phyloP scores from a whole-genome alignment of 1,284 basidiomycete genomes.

The Puccinia polysora region DNA sequence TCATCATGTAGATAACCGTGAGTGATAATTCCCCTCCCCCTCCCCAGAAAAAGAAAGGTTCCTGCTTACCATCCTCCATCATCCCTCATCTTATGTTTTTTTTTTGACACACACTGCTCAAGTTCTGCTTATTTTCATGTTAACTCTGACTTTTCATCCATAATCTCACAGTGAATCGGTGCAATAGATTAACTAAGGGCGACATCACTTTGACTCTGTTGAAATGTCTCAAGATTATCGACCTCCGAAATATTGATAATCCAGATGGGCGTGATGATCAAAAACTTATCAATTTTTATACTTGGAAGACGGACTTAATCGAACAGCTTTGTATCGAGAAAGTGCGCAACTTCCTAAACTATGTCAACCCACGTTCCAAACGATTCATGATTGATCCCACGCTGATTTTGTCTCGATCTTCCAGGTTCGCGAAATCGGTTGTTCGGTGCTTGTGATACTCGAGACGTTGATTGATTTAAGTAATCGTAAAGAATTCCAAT shows the following conservation, averaged over 20 bases:
- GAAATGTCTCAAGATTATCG: background rate
- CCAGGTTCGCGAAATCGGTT: background rate
- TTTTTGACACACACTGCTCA: too few relatives aligned
- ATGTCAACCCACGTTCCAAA: too few relatives aligned
- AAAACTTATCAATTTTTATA: background rate
- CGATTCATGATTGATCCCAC: too few relatives aligned
- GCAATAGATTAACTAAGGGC: constrained; percentile 15
- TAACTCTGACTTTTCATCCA: background rate
- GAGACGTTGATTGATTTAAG: constrained; percentile 14
- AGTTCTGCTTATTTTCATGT: too few relatives aligned
- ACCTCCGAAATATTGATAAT: constrained; percentile 1
- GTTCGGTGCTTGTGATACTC: constrained; percentile 7
- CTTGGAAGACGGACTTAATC: constrained; percentile 19
- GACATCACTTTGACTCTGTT: constrained; percentile 8
- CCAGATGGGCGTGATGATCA: background rate
- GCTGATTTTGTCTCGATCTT: too few relatives aligned
- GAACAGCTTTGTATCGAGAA: constrained; percentile 18
- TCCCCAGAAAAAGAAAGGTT: too few relatives aligned
- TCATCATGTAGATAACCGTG: too few relatives aligned
- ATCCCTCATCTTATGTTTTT: too few relatives aligned
- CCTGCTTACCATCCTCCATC: too few relatives aligned
- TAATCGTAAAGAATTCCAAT: background rate
- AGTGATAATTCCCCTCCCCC: too few relatives aligned
- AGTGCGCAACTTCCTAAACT: too few relatives aligned
- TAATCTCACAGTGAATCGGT: background rate